Conservation (phyloP, 179 eudicot species). For the Gypsophila paniculata region DNA sequence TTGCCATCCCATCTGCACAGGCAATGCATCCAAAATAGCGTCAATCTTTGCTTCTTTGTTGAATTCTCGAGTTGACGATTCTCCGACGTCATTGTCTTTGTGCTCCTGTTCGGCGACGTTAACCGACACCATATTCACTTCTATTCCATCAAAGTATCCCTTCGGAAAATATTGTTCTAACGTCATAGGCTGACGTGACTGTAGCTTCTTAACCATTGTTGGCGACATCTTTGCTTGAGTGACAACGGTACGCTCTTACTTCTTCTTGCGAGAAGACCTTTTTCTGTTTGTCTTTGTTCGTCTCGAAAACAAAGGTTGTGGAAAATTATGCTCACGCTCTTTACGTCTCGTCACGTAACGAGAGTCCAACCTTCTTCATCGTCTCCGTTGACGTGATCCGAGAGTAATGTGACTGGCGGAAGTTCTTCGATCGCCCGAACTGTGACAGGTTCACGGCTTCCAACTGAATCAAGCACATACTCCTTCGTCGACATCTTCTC, state of each 20-base stretch:
- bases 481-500: too few relatives aligned
- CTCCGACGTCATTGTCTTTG: too few relatives aligned
- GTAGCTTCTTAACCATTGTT: background rate
- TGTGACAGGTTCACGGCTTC: background rate
- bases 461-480: slow-evolving; percentile 11
- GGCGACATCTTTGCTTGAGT: background rate
- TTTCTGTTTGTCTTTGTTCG: too few relatives aligned
- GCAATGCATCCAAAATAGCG: background rate
- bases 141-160: background rate
- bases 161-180: background rate
- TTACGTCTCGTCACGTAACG: background rate
- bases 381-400: background rate
- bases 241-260: too few relatives aligned
- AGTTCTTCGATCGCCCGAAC: background rate
- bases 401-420: background rate
- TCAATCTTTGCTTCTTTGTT: too few relatives aligned
- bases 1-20: slow-evolving; percentile 1
- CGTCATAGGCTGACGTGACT: too few relatives aligned
- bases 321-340: background rate
- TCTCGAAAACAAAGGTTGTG: background rate
- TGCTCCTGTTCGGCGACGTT: background rate
- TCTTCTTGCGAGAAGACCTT: background rate
- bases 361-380: slow-evolving; percentile 4
- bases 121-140: background rate
- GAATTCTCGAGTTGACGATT: too few relatives aligned